phyloP scores from a whole-genome alignment of 2,329 filamentous ascomycete species.

The Paecilomyces variotii region DNA sequence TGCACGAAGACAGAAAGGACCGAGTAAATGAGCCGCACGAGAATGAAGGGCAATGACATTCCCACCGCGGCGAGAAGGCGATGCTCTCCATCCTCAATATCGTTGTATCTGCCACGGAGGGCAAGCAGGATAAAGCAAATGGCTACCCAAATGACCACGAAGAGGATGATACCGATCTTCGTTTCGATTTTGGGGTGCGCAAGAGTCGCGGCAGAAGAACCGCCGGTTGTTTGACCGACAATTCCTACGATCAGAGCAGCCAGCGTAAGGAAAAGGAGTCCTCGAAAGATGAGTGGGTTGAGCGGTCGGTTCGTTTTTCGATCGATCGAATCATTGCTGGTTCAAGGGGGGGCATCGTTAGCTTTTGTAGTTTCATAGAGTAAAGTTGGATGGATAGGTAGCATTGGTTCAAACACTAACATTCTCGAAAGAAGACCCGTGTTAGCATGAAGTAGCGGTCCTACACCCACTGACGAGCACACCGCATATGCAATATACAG shows the following conservation, averaged over 20 bases:
- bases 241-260: constrained; percentile 33
- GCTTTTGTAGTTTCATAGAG: constrained; percentile 4
- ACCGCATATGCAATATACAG: constrained; percentile 20
- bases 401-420: constrained; percentile 3
- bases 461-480: constrained; percentile 13
- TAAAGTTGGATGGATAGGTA: not conserved
- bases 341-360: not conserved
- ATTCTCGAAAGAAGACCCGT: constrained; percentile 11
- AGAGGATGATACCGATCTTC: constrained; percentile 37
- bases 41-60: constrained; percentile 20
- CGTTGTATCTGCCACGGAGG: constrained; percentile 14
- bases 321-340: constrained; percentile 17
- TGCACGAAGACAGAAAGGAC: constrained; percentile 19
- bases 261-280: constrained; percentile 22
- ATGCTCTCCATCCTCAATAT: constrained; percentile 19
- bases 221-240: constrained; percentile 34
- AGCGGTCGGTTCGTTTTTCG: constrained; percentile 11
- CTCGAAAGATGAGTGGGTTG: constrained; percentile 16
- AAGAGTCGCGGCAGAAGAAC: constrained; percentile 18
- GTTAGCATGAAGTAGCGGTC: constrained; percentile 10
- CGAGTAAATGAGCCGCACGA: constrained; percentile 23
- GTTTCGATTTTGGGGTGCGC: constrained; percentile 25
- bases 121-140: constrained; percentile 27
- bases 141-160: constrained; percentile 18
- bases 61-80: constrained; percentile 19